Conservation (phyloP, 2,329 filamentous ascomycete genomes). For the Epichloe bromicola region DNA sequence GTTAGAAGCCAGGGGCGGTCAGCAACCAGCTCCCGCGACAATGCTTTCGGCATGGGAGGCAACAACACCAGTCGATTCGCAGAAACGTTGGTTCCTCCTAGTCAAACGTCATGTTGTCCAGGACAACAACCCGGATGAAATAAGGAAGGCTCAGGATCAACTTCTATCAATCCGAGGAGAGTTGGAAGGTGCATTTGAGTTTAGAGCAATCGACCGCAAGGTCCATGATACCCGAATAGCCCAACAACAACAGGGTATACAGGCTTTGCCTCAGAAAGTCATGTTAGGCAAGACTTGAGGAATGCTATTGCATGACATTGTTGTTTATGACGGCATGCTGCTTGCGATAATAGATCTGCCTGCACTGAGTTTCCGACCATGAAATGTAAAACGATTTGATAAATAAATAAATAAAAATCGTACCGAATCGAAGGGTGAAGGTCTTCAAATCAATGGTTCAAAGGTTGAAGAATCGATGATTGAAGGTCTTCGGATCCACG, state of each 20-base stretch:
- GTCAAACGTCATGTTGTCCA: conserved; percentile 41
- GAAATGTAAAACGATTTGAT: too few species aligned
- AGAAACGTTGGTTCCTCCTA: conserved; percentile 40
- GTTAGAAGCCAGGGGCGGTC: conserved; percentile 13
- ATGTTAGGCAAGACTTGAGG: conserved; percentile 19
- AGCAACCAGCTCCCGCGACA: conserved; percentile 8
- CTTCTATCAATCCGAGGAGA: conserved; percentile 32
- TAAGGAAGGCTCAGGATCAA: conserved; percentile 40
- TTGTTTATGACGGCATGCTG: background rate
- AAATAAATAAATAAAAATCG: too few species aligned
- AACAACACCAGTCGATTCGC: conserved; percentile 34
- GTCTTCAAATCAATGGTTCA: too few species aligned
- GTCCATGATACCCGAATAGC: conserved; percentile 38
- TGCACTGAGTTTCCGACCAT: background rate
- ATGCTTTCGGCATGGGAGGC: conserved; percentile 33
- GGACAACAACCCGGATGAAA: conserved; percentile 44
- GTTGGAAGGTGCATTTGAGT: conserved; percentile 39
- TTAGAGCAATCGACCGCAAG: conserved; percentile 37
- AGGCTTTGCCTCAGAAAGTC: conserved; percentile 26
- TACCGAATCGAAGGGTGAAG: too few species aligned
- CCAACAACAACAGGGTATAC: conserved; percentile 24
- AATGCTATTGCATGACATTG: background rate
- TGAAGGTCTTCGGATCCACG: too few species aligned
- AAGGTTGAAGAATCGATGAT: too few species aligned
- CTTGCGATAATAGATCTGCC: background rate